Base-by-base conservation (phyloP, 768 basidiomycete species). In the Ramaria sp. region DNA sequence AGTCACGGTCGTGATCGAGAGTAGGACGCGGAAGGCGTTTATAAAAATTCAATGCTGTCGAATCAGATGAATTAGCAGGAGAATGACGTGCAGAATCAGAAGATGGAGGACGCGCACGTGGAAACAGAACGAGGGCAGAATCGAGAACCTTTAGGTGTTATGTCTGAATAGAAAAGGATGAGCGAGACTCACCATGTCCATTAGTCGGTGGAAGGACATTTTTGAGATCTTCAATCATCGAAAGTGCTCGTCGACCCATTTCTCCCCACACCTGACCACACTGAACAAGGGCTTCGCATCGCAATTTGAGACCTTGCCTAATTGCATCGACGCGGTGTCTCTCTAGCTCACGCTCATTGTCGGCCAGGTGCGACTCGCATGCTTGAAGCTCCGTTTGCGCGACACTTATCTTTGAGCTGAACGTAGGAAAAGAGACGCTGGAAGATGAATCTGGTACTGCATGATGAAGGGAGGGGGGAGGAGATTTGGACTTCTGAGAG, bases 321-420 rank as follows among this genome's bases (percentile, higher is more conserved):
- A 87, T 72, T 7, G 82, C 71, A n/a, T 69, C 69, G n/a, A 70
- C 65, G 0, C 87, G 73, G 47, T 74, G 68, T 0, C 62, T 61
- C 5, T 76, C 76, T 6, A 89, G 73, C 55, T 82, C 82, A 18
- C 68, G 73, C 63, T 92, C 87, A 64, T 87, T 87, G 25, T 69
- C 56, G 0, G 82, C 82, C 1, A 92, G 73, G 52, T 84, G 84
- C 0, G 77, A 71, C 63, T 92, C 88, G 64, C 89, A 92, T 8
- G 86, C 89, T 61, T 88, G 88, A 18, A 91, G 71, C 58, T 90
- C 85, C 0, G 82, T 70, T 59, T 90, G 88, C 0, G 88, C 86
- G 2, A 78, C 69, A 0, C 71, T 70, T 7, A 88, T 73, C 62
- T 86, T 88, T 16, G 68, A 44, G 41, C 57, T 67, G 30, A 63